Evolutionary conservation across 2,329 filamentous ascomycete genomes (phyloP), one percentile per base, ranked within the genome.

Genomic region (Aphanoascus verrucosus): DNA sequence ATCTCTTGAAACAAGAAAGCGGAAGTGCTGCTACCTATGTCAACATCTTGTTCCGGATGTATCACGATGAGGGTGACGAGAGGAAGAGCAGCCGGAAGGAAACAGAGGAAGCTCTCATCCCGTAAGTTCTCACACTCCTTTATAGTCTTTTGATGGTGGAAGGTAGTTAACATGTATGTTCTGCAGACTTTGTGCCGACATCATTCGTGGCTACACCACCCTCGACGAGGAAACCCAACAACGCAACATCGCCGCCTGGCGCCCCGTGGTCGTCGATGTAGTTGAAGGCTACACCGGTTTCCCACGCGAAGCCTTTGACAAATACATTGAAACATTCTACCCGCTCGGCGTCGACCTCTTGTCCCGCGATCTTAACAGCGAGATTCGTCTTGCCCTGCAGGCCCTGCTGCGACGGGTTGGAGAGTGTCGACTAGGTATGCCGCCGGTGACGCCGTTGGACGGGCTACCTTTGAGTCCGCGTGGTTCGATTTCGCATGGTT

Each of bases 181-280:
- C 32, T 5, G 5, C 59, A 77, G 75, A 40, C 79, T 99, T 3
- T 98, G 93, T 73, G 88, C 86, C 63, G 93, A 98, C 68, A 95
- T 99, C 58, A 85, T 98, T 57, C 80, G 82, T 37, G 85, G 84
- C 12, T 99, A 94, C 68, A 82, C 88, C 9, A 76, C 78, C 3
- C 82, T 98, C 2, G 93, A 97, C 65, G 90, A 96, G 67, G 94
- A 98, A 65, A 94, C 88, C 28, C 93, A 98, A 70, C 90, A 97
- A 66, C 80, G 93, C 53, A 98, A 98, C 69, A 95, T 98, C 53
- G 81, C 94, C 23, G 94, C 94, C 0, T 99, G 93, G 93, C 79
- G 93, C 15, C 93, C 93, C 0, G 93, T 98, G 0, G 93, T 99
- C 1, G 89, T 98, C 15, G 93, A 95, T 65, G 93, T 98, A 7